These are phyloP conservation scores for Erucastrum elatum DNA, from an alignment of 345 rosid genomes.

Conservation along the genomic window DNA sequence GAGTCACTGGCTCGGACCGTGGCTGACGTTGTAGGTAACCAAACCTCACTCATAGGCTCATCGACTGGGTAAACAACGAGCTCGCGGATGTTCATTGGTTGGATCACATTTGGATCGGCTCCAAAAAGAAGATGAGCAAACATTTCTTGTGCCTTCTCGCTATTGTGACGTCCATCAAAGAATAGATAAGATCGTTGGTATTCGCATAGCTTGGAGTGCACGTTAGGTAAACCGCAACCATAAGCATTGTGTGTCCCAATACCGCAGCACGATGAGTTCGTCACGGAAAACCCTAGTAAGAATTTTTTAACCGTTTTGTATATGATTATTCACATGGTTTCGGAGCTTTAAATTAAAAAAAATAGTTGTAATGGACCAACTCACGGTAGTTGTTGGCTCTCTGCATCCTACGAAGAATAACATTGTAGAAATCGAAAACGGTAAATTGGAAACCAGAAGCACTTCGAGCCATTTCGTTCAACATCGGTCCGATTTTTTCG, in stretches of 20 bases:
- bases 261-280: conserved; percentile 21
- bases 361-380: not conserved
- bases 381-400: conserved; percentile 4
- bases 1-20: not conserved
- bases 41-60: conserved; percentile 32
- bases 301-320: not conserved
- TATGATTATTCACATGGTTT: not conserved
- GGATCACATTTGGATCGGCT: conserved; percentile 30
- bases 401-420: conserved; percentile 28
- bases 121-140: conserved; percentile 32
- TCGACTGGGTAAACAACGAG: conserved; percentile 18
- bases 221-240: conserved; percentile 28
- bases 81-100: conserved; percentile 35
- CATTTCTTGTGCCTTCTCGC: conserved; percentile 35
- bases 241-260: conserved; percentile 27
- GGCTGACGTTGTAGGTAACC: conserved; percentile 14
- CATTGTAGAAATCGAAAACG: conserved; percentile 41
- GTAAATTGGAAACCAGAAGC: conserved; percentile 30
- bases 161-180: conserved; percentile 30
- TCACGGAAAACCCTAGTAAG: not conserved
- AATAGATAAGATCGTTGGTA: conserved; percentile 32
- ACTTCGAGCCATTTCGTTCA: conserved; percentile 27
- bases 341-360: not conserved
- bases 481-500: conserved; percentile 18
- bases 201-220: conserved; percentile 23